phyloP scores from a whole-genome alignment of 768 basidiomycete genomes.

The Erythrobasidium yunnanense region DNA sequence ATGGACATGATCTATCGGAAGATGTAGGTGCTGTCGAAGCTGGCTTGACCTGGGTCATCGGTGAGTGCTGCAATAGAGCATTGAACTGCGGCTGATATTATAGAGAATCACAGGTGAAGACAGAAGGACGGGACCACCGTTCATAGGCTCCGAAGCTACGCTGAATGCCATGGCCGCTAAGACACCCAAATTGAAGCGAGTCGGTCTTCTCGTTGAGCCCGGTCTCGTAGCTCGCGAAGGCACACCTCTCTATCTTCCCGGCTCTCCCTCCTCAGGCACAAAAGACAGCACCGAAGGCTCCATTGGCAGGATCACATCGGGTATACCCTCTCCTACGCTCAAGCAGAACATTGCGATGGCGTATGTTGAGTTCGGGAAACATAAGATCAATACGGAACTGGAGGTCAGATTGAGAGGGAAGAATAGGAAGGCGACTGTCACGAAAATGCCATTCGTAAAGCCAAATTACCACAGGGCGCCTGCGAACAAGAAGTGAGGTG shows the following conservation, averaged over 20 bases:
- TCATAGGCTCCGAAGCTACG: constrained; percentile 68
- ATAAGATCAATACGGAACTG: constrained; percentile 82
- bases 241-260: constrained; percentile 48
- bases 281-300: not conserved
- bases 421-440: constrained; percentile 59
- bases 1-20: constrained; percentile 88
- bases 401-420: constrained; percentile 76
- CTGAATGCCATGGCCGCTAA: constrained; percentile 65
- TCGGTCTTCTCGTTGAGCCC: constrained; percentile 64
- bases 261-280: not conserved
- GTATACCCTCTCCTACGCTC: constrained; percentile 84
- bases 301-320: constrained; percentile 71
- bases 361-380: constrained; percentile 66
- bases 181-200: constrained; percentile 49
- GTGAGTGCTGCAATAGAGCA: constrained; percentile 45
- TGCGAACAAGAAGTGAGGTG: not conserved
- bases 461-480: constrained; percentile 54
- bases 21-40: constrained; percentile 77
- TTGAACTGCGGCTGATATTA: not conserved
- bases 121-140: constrained; percentile 53
- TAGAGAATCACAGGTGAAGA: constrained; percentile 59
- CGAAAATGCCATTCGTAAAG: constrained; percentile 77
- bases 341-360: constrained; percentile 93
- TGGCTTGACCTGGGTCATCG: constrained; percentile 83
- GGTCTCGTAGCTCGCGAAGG: constrained; percentile 55